A percentile compares a stretch with the other conserved stretches of the same genome.
Conservation (phyloP, 768 basidiomycete genomes). For the Amanita polypyramis region DNA sequence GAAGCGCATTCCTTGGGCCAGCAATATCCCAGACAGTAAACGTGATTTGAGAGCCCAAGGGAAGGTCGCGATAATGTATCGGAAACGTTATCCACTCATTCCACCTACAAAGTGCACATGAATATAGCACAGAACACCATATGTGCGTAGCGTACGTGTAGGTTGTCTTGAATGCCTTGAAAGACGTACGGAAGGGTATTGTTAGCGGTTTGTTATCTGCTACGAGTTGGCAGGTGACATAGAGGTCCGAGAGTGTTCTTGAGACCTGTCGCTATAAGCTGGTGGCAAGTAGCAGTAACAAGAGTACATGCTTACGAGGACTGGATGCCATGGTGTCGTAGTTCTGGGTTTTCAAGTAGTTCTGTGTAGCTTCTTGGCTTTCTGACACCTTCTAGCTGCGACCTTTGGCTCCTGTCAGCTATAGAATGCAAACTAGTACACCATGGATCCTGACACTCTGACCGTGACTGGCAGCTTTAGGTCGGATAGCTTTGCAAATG, state of each 20-base stretch:
- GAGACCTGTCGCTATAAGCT: conserved; percentile 20
- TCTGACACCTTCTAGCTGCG: conserved; percentile 77
- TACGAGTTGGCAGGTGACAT: conserved; percentile 85
- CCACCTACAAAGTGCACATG: conserved; percentile 51
- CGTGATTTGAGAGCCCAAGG: conserved; percentile 76
- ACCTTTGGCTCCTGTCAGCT: conserved; percentile 30
- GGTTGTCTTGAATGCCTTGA: conserved; percentile 81
- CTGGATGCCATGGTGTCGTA: conserved; percentile 77
- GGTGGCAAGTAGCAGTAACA: conserved; percentile 8
- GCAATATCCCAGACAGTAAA: conserved; percentile 97
- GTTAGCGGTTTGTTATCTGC: conserved; percentile 92
- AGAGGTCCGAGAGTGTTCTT: conserved; percentile 86
- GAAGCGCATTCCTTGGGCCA: conserved; percentile 65
- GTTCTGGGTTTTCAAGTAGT: conserved; percentile 71
- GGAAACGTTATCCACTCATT: conserved; percentile 93
- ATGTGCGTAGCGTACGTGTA: conserved; percentile 46
- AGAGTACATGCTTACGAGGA: conserved; percentile 42
- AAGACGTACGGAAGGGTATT: conserved; percentile 83
- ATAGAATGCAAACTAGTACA: not conserved
- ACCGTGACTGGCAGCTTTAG: conserved; percentile 82
- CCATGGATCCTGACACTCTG: conserved; percentile 50
- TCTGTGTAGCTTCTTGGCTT: conserved; percentile 67
- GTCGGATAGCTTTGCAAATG: conserved; percentile 85
- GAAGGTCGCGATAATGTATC: conserved; percentile 90
- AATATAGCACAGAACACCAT: not conserved